Conservation (phyloP, 2,329 filamentous ascomycete genomes). For the Macrophomina phaseolina region DNA sequence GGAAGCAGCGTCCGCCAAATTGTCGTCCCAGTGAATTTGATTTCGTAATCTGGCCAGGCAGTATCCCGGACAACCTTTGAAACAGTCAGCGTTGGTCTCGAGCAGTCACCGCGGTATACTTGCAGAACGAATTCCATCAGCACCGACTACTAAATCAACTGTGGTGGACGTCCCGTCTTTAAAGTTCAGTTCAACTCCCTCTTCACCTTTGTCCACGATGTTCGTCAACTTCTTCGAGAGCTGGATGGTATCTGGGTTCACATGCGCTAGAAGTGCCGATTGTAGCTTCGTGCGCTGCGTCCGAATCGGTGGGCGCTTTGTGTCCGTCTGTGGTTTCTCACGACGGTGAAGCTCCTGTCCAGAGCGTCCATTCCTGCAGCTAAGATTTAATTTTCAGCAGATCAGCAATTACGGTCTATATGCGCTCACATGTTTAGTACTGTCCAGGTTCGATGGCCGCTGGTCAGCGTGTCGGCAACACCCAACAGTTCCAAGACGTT, state of each 20-base stretch:
- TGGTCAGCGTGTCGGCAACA: conserved; percentile 41
- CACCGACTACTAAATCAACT: conserved; percentile 58
- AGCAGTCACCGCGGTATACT: not conserved
- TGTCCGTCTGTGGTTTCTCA: conserved; percentile 18
- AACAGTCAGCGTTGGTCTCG: conserved; percentile 6
- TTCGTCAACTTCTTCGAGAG: conserved; percentile 52
- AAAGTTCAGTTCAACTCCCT: conserved; percentile 46
- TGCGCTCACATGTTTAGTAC: conserved; percentile 40
- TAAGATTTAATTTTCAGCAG: not conserved
- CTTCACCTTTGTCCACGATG: conserved; percentile 45
- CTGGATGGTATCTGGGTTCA: conserved; percentile 52
- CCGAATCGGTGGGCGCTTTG: conserved; percentile 27
- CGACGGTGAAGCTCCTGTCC: conserved; percentile 38
- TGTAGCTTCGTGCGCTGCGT: conserved; percentile 49
- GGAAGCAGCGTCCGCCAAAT: conserved; percentile 56
- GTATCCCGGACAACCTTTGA: conserved; percentile 49
- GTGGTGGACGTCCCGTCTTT: conserved; percentile 49
- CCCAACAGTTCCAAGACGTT: conserved; percentile 55
- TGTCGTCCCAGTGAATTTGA: conserved; percentile 57
- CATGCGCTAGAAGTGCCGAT: conserved; percentile 54
- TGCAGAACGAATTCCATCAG: conserved; percentile 58
- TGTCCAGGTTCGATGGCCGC: conserved; percentile 42
- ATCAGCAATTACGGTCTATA: not conserved
- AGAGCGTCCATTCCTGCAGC: conserved; percentile 40
- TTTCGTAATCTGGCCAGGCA: conserved; percentile 51